Evolutionary conservation across 2,329 filamentous ascomycete species (phyloP), one percentile per base, ranked within the genome.

Genomic region (Verticillium zaregamsianum): DNA sequence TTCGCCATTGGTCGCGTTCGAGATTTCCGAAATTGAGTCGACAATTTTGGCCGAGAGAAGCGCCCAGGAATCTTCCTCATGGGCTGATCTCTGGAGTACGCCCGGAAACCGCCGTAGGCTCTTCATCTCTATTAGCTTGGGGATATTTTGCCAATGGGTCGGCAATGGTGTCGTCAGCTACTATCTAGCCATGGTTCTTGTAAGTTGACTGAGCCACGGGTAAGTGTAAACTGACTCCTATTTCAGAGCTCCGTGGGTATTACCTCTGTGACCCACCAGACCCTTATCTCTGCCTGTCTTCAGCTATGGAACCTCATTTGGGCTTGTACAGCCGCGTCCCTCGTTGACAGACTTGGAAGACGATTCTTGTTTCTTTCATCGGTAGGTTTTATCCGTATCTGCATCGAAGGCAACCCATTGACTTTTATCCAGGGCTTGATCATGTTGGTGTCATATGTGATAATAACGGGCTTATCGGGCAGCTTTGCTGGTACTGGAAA

Each of bases 161-260:
- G 84, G 85, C 59, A 87, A 87, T 70, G 84, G 80, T 62, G 79
- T 87, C 56, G 82, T 87, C 66, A 82, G 78, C 63, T 86, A 86
- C 74, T 87, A 86, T 66, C 77, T 82, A 40, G 80, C 77, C 62
- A 74, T 78, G 62, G 79, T 45, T 7, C 40, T 45, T 20, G 40
- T 33, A 9, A 33, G 32, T 33, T n/a, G n/a, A n/a, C n/a, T n/a
- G n/a, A n/a, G n/a, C n/a, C n/a, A n/a, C n/a, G n/a, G n/a, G n/a
- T n/a, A n/a, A n/a, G n/a, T n/a, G n/a, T n/a, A n/a, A n/a, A n/a
- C n/a, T n/a, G n/a, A n/a, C n/a, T n/a, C n/a, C n/a, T 33, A 9
- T 9, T 33, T 9, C 32, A 33, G 32, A 33, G n/a, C 40, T 45
- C 40, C 17, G 40, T 87, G 57, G 85, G 85, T 72, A 71, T 78